Conservation (phyloP, 2,329 filamentous ascomycete genomes). For the Orbilia brochopaga region DNA sequence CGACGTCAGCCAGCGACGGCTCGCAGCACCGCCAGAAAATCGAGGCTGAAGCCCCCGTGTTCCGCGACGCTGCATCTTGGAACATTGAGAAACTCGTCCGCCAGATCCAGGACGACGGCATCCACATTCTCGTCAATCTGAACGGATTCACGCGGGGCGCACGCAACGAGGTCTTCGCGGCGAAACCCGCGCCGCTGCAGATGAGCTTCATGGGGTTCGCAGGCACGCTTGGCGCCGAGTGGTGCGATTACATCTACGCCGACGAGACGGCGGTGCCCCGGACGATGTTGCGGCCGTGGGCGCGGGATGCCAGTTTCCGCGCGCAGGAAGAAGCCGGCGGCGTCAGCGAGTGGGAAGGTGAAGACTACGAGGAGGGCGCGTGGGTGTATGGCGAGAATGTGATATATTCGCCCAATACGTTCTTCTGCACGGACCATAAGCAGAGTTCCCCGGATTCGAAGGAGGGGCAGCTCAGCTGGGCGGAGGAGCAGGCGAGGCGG, state of each 20-base stretch:
- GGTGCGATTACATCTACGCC: constrained; percentile 96
- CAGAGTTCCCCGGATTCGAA: constrained; percentile 80
- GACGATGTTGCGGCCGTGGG: constrained; percentile 73
- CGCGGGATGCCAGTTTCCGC: constrained; percentile 65
- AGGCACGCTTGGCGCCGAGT: constrained; percentile 91
- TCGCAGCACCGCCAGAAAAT: constrained; percentile 91
- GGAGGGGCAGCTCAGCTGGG: constrained; percentile 75
- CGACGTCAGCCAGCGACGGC: constrained; percentile 87
- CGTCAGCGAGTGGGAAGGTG: constrained; percentile 62
- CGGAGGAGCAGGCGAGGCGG: constrained; percentile 77
- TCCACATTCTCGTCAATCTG: constrained; percentile 95
- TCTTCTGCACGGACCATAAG: constrained; percentile 97
- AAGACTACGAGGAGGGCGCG: constrained; percentile 71
- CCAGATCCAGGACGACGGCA: constrained; percentile 83
- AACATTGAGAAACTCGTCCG: constrained; percentile 79
- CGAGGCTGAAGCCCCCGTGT: constrained; percentile 87
- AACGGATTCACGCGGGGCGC: constrained; percentile 97
- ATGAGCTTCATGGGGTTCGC: constrained; percentile 99
- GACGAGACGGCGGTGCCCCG: constrained; percentile 85
- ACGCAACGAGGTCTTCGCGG: constrained; percentile 96
- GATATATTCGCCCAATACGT: constrained; percentile 90
- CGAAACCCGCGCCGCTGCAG: constrained; percentile 89
- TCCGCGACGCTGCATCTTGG: constrained; percentile 87
- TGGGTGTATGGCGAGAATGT: constrained; percentile 99
- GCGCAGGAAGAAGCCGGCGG: constrained; percentile 71